Conservation (phyloP, 163 green algal genomes). For the Smithsoniella earleae region DNA sequence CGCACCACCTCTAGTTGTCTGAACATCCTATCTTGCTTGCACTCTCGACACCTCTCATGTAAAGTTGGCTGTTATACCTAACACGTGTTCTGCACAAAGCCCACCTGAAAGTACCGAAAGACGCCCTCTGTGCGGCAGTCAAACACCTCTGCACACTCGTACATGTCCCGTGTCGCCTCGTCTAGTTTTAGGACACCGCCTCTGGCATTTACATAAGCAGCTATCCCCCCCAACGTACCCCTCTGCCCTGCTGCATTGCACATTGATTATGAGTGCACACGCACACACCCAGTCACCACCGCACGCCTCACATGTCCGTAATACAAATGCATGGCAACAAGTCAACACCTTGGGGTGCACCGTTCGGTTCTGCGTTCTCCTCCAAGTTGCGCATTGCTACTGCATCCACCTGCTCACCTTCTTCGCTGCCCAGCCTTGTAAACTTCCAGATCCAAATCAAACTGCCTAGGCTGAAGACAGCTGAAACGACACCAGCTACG, state of each 20-base stretch:
- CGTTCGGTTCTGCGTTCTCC: neutral
- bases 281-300: no score
- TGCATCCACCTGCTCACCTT: conserved; percentile 10
- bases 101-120: conserved; percentile 41
- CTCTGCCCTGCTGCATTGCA: conserved; percentile 30
- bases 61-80: neutral
- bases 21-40: neutral
- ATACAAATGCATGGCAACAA: no score
- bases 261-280: conserved; percentile 5
- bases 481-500: no score
- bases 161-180: conserved; percentile 29
- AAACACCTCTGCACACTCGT: conserved; percentile 37
- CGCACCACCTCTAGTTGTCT: neutral
- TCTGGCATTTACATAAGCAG: conserved; percentile 33
- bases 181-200: conserved; percentile 30
- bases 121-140: conserved; percentile 37
- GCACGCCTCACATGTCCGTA: no score
- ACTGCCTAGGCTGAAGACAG: no score
- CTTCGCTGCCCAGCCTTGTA: neutral
- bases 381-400: conserved; percentile 32
- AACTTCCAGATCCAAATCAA: no score
- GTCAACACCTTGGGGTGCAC: conserved; percentile 26
- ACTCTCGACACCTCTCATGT: neutral
- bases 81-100: neutral
- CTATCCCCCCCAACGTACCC: neutral